Percentiles rank a stretch among this genome's conserved stretches.
phyloP scores from a whole-genome alignment of 2,329 filamentous ascomycete genomes.

The Aspergillus fischeri region DNA sequence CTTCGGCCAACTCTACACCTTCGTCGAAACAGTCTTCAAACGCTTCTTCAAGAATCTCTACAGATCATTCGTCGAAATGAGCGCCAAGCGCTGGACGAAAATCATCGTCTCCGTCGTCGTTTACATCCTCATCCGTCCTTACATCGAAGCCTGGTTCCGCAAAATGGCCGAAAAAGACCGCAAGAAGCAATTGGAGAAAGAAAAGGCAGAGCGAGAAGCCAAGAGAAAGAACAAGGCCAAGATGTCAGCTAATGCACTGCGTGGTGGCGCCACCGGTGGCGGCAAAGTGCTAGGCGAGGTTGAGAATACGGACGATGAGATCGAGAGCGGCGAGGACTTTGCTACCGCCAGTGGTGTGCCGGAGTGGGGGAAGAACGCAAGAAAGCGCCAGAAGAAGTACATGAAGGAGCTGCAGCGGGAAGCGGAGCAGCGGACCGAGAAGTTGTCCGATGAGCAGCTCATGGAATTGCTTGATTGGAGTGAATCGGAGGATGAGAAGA shows the following conservation, averaged over 20 bases:
- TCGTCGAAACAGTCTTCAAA: slow-evolving; percentile 19
- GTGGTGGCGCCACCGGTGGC: slow-evolving; percentile 53
- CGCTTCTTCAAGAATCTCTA: slow-evolving; percentile 40
- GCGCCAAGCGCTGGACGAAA: slow-evolving; percentile 54
- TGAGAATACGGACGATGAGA: slow-evolving; percentile 42
- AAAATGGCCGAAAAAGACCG: slow-evolving; percentile 45
- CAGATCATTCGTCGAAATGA: slow-evolving; percentile 42
- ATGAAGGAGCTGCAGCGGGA: slow-evolving; percentile 62
- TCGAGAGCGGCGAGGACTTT: slow-evolving; percentile 39
- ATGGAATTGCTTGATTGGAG: slow-evolving; percentile 62
- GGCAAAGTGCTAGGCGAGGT: slow-evolving; percentile 42
- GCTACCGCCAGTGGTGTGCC: slow-evolving; percentile 45
- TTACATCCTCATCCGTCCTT: slow-evolving; percentile 70
- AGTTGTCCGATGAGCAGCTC: slow-evolving; percentile 71
- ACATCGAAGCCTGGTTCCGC: slow-evolving; percentile 64
- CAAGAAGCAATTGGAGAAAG: slow-evolving; percentile 49
- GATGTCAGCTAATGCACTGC: slow-evolving; percentile 62
- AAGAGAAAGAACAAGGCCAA: slow-evolving; percentile 44
- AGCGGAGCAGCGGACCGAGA: slow-evolving; percentile 59
- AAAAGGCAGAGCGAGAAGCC: slow-evolving; percentile 49
- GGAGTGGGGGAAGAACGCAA: slow-evolving; percentile 67
- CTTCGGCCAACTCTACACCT: slow-evolving; percentile 25
- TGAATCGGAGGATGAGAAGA: slow-evolving; percentile 33
- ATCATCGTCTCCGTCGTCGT: slow-evolving; percentile 67
- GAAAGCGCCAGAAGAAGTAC: slow-evolving; percentile 64